A percentile compares a stretch with the other conserved stretches of the same genome.
phyloP scores from a whole-genome alignment of 148 eudicot species.

The Tetragonia tetragonoides region DNA sequence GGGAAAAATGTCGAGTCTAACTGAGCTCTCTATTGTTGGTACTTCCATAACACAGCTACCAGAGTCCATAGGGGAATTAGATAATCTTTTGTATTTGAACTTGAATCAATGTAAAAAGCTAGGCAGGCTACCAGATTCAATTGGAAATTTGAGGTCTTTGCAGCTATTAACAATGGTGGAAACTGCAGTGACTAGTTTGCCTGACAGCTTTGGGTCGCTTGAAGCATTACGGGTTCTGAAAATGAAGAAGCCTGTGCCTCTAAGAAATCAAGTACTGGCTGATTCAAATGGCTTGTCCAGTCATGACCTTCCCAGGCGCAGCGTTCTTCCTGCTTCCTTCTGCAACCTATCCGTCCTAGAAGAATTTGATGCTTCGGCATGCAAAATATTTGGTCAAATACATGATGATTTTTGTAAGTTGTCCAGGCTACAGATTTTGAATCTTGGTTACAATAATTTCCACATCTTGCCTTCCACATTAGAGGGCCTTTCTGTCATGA shows the following conservation, averaged over 20 bases:
- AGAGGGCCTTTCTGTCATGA: slow-evolving; percentile 38
- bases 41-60: slow-evolving; percentile 47
- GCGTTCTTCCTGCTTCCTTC: slow-evolving; percentile 47
- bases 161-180: slow-evolving; percentile 38
- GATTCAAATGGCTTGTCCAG: neutral
- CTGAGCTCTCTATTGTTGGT: slow-evolving; percentile 26
- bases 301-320: neutral
- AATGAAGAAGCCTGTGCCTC: slow-evolving; percentile 40
- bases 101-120: slow-evolving; percentile 39
- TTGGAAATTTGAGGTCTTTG: slow-evolving; percentile 44
- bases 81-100: slow-evolving; percentile 39
- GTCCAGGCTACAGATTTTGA: slow-evolving; percentile 39
- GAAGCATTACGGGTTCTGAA: slow-evolving; percentile 32
- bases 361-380: slow-evolving; percentile 53
- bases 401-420: slow-evolving; percentile 44
- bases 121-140: slow-evolving; percentile 35
- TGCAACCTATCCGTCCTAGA: slow-evolving; percentile 35
- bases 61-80: slow-evolving; percentile 45
- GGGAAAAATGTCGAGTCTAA: slow-evolving; percentile 41
- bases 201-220: slow-evolving; percentile 57
- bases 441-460: slow-evolving; percentile 52
- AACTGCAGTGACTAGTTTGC: slow-evolving; percentile 41
- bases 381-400: slow-evolving; percentile 46
- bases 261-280: neutral
- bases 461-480: slow-evolving; percentile 48